Evolutionary conservation across 495 filamentous ascomycete genomes (phyloP).

Genomic region (Evansstolkia leycettana): DNA sequence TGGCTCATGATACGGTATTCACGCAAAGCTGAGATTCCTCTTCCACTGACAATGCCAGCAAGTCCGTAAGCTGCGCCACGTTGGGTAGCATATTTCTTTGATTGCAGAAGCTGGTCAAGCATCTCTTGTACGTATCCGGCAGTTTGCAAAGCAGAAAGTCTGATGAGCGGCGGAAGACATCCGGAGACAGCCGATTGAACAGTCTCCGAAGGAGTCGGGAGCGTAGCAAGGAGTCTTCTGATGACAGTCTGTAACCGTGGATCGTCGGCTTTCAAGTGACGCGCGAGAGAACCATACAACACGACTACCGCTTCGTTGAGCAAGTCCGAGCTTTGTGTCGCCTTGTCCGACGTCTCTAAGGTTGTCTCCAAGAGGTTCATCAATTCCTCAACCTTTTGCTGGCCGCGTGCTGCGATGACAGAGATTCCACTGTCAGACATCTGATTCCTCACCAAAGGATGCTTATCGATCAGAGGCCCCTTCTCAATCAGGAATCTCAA

Average conservation of each 20-base stretch:
- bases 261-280: conserved; percentile 76
- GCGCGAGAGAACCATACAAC: conserved; percentile 84
- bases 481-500: conserved; percentile 73
- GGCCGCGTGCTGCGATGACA: conserved; percentile 68
- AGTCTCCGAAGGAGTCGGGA: conserved; percentile 90
- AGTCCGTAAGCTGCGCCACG: conserved; percentile 92
- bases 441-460: conserved; percentile 60
- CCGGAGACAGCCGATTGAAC: conserved; percentile 94
- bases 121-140: conserved; percentile 70
- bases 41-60: conserved; percentile 76
- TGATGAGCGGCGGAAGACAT: conserved; percentile 81
- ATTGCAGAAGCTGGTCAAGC: conserved; percentile 64
- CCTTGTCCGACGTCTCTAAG: conserved; percentile 69
- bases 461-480: conserved; percentile 72
- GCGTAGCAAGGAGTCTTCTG: conserved; percentile 66
- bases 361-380: conserved; percentile 85
- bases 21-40: conserved; percentile 67
- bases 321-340: conserved; percentile 62
- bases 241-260: conserved; percentile 74
- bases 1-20: conserved; percentile 78
- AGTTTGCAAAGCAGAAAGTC: conserved; percentile 61
- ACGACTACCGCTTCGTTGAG: conserved; percentile 97
- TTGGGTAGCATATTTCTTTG: conserved; percentile 80
- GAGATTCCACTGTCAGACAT: conserved; percentile 89
- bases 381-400: conserved; percentile 68